Conservation (phyloP, 192 early-diverging fungal species). For the Umbelopsis vinacea region DNA sequence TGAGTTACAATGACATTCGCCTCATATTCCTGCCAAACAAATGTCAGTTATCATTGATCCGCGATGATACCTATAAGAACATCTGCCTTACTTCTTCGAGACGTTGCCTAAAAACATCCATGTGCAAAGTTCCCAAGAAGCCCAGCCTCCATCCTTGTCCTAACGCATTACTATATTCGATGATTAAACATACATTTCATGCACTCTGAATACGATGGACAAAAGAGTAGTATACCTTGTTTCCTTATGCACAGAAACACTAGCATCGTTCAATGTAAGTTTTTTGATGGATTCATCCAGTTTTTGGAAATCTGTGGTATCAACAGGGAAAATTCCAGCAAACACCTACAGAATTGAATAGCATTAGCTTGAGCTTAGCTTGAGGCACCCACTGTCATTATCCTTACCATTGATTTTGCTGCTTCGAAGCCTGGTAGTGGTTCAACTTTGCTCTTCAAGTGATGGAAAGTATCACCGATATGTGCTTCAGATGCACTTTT, state of each 20-base stretch:
- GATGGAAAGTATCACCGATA: slow-evolving; percentile 95
- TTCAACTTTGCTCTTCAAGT: slow-evolving; percentile 65
- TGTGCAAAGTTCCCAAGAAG: slow-evolving; percentile 94
- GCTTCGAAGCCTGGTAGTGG: slow-evolving; percentile 89
- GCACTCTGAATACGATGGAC: neutral
- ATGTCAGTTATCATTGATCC: neutral
- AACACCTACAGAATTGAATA: slow-evolving; percentile 57
- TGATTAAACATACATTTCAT: neutral
- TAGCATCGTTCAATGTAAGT: slow-evolving; percentile 94
- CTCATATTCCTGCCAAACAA: slow-evolving; percentile 75
- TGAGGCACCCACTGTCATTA: neutral
- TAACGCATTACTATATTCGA: slow-evolving; percentile 60
- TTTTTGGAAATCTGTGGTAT: slow-evolving; percentile 85
- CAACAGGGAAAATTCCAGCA: slow-evolving; percentile 92
- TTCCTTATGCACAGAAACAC: slow-evolving; percentile 86
- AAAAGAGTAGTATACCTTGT: slow-evolving; percentile 47
- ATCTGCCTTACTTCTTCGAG: slow-evolving; percentile 68
- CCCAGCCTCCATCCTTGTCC: slow-evolving; percentile 97
- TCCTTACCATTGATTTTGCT: slow-evolving; percentile 86
- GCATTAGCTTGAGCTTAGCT: neutral
- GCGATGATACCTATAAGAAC: too few relatives aligned
- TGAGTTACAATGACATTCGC: slow-evolving; percentile 89
- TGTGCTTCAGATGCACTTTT: slow-evolving; percentile 90
- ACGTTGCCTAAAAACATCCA: slow-evolving; percentile 97
- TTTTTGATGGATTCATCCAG: slow-evolving; percentile 91